Base-by-base conservation (phyloP, 257 asterid species). In the Nicotiana paniculata region DNA sequence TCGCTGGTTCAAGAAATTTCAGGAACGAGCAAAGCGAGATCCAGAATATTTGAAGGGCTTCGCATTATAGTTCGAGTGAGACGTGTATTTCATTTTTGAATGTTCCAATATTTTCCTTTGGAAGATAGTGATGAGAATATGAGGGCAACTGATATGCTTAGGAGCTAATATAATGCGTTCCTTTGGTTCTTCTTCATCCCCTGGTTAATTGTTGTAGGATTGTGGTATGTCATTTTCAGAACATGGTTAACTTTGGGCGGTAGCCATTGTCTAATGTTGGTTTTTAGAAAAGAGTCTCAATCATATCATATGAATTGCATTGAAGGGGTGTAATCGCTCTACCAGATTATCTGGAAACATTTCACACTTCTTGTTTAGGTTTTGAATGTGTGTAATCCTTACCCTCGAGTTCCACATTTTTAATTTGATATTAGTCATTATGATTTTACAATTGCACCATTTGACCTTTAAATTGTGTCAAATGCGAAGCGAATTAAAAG, bases 1-100 rank as follows among this genome's bases (percentile, higher is more conserved):
- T 78, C 87, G 98, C 32, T 96, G 99, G 99, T 96, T 96, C 84
- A 94, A 93, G 98, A 96, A 93, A 91, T 93, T 96, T 80, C 99
- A 92, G 86, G 98, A 95, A 64, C 86, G 95, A 87, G 96, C 98
- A 1, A 95, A 92, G 90, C 91, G 97, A 63, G 99, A 95, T 82
- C 98, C 97, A 0, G 97, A 93, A 83, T 93, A 91, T 84, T 85
- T 95, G 83, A 95, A 93, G 78, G 96, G 99, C 46, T 95, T 95
- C 78, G 97, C 93, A 11, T 83, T 89, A 86, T 91, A 90, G 91
- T 43, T 78, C n/a, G n/a, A 33, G 32, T 69, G n/a, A 32, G n/a
- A 39, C 11, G 21, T 51, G 12, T 58, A 21, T 43, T 16, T 30
- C 76, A 3, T 65, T 61, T 24, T 0, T 72, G 79, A 21, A 72